Percentiles rank a stretch among this genome's conserved stretches.
Evolutionary conservation across 2,329 filamentous ascomycete genomes (phyloP).

Genomic region (Colletotrichum lindemuthianum): DNA sequence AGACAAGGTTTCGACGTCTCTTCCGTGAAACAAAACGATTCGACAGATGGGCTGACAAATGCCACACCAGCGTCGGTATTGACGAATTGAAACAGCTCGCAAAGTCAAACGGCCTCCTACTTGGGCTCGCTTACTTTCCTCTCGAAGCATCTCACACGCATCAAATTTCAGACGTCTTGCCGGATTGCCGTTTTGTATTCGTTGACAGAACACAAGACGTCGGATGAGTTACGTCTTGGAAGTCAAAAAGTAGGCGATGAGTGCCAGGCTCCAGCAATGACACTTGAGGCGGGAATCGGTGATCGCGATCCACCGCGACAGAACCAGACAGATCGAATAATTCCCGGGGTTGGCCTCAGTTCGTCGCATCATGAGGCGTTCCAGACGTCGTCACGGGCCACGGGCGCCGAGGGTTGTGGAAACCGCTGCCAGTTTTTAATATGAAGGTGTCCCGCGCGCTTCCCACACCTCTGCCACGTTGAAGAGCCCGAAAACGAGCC

Average conservation of each 20-base stretch:
- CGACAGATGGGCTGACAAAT: too few relatives aligned
- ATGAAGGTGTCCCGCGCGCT: not conserved
- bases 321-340: slow-evolving; percentile 2
- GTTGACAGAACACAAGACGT: slow-evolving; percentile 10
- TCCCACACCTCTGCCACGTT: not conserved
- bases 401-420: slow-evolving; percentile 5
- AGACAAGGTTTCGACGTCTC: too few relatives aligned
- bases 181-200: not conserved
- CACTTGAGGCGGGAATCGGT: slow-evolving; percentile 1
- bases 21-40: too few relatives aligned
- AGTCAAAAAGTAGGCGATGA: slow-evolving; percentile 4
- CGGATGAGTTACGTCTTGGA: slow-evolving; percentile 13
- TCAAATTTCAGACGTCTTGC: not conserved
- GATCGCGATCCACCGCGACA: slow-evolving; percentile 5
- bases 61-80: not conserved
- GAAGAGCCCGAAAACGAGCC: not conserved
- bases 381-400: not conserved
- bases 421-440: slow-evolving; percentile 5
- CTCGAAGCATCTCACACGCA: not conserved
- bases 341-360: not conserved
- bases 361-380: slow-evolving; percentile 18
- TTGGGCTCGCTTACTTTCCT: not conserved
- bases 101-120: slow-evolving; percentile 5
- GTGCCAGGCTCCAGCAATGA: not conserved
- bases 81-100: slow-evolving; percentile 7